Evolutionary conservation across 139 green algal genomes (phyloP).

Genomic region (Haematococcus lacustris): DNA sequence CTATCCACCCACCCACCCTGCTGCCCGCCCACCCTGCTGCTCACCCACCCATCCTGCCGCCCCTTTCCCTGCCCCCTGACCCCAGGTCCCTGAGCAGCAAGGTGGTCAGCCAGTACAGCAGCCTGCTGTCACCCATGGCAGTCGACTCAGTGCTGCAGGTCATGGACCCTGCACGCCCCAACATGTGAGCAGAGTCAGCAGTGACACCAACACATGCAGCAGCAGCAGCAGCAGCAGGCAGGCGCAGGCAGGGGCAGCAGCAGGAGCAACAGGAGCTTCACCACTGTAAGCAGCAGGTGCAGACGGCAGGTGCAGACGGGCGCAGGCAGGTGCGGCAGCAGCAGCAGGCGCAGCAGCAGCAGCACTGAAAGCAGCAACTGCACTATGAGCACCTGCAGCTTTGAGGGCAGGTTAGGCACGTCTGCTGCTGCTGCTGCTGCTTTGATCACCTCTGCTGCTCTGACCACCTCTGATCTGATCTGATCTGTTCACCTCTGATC

Average conservation of each 20-base stretch:
- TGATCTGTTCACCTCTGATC: neutral
- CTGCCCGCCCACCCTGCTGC: neutral
- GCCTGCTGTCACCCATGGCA: constrained; percentile 92
- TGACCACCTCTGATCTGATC: neutral
- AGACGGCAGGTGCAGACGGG: no score
- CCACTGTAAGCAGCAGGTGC: no score
- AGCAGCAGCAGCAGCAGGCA: constrained; percentile 84
- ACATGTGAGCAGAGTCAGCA: constrained; percentile 42
- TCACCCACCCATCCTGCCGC: neutral
- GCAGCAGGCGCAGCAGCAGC: no score
- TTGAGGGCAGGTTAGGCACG: neutral
- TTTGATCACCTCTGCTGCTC: neutral
- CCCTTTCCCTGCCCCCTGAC: neutral
- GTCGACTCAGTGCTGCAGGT: constrained; percentile 88
- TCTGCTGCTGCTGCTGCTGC: neutral
- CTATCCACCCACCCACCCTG: neutral
- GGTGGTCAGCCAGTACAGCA: constrained; percentile 93
- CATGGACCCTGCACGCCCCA: constrained; percentile 65
- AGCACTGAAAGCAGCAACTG: no score
- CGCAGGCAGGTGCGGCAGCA: no score
- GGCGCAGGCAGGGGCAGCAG: constrained; percentile 22
- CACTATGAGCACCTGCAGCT: no score
- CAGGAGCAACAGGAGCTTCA: neutral
- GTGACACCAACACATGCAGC: constrained; percentile 48
- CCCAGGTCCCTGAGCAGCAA: constrained; percentile 80